Evolutionary conservation across 2,329 filamentous ascomycete species (phyloP).

Genomic region (Conoideocrella luteorostrata): DNA sequence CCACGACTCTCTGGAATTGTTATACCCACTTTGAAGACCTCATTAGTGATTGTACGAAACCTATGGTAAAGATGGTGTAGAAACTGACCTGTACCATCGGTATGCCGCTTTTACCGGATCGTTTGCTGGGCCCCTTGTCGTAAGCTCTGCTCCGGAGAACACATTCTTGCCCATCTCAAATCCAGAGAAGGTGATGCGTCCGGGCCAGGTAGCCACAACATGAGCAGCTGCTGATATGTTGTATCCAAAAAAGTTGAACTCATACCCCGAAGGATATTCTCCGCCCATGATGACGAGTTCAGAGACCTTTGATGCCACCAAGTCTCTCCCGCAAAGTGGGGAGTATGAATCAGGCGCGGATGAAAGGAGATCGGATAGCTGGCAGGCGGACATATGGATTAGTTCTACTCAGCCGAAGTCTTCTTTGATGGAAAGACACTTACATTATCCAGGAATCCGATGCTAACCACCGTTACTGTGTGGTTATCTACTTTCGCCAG

Average conservation of each 20-base stretch:
- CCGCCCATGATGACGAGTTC: constrained; percentile 49
- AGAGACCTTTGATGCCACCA: constrained; percentile 37
- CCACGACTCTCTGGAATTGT: constrained; percentile 29
- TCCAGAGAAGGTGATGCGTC: constrained; percentile 35
- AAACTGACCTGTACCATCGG: constrained; percentile 27
- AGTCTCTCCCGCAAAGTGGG: constrained; percentile 30
- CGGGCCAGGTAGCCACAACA: constrained; percentile 40
- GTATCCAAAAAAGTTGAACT: constrained; percentile 45
- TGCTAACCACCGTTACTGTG: constrained; percentile 38
- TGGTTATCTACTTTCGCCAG: constrained; percentile 31
- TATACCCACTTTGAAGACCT: constrained; percentile 17
- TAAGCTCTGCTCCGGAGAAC: constrained; percentile 30
- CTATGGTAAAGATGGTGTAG: neutral
- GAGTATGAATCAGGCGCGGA: constrained; percentile 35
- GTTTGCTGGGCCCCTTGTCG: too few relatives aligned
- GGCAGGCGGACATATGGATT: too few relatives aligned
- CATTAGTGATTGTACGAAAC: neutral
- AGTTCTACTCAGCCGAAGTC: too few relatives aligned
- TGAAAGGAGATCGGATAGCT: constrained; percentile 38
- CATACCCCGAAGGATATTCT: constrained; percentile 37
- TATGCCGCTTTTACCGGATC: constrained; percentile 34
- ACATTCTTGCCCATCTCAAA: constrained; percentile 37
- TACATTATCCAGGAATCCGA: constrained; percentile 38
- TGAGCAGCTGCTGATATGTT: constrained; percentile 31
- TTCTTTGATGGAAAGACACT: constrained; percentile 15